Conservation (phyloP, 306 rosid genomes). For the Mucuna pruriens region DNA sequence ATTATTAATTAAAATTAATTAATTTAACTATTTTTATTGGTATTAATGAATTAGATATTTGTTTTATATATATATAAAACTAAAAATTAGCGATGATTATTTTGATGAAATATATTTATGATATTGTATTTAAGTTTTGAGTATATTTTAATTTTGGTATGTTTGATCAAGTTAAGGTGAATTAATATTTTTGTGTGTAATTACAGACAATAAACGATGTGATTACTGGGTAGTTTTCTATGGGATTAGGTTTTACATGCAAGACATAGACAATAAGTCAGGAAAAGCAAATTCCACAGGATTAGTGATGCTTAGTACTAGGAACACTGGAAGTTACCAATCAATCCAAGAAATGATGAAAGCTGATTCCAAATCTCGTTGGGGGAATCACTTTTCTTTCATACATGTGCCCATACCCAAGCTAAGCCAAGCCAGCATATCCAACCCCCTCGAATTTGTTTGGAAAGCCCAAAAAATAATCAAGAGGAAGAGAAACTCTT, state of each 20-base stretch:
- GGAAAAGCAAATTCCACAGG: slow-evolving; percentile 49
- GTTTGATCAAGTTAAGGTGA: no score
- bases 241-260: slow-evolving; percentile 62
- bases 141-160: no score
- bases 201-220: slow-evolving; percentile 67
- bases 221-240: slow-evolving; percentile 48
- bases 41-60: no score
- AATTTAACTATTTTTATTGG: no score
- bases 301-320: slow-evolving; percentile 62
- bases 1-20: no score
- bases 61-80: no score
- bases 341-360: slow-evolving; percentile 59
- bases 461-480: slow-evolving; percentile 42
- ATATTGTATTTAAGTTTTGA: no score
- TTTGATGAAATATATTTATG: no score
- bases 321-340: slow-evolving; percentile 44
- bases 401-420: slow-evolving; percentile 57
- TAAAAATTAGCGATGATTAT: no score
- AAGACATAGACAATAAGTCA: slow-evolving; percentile 43
- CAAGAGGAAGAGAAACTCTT: slow-evolving; percentile 56
- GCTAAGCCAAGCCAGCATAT: slow-evolving; percentile 25
- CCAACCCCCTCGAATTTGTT: slow-evolving; percentile 61
- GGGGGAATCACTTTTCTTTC: slow-evolving; percentile 64
- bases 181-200: background rate
- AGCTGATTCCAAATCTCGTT: slow-evolving; percentile 32